Conservation (phyloP, 805 yeast genomes). For the Myxozyma neotropica region DNA sequence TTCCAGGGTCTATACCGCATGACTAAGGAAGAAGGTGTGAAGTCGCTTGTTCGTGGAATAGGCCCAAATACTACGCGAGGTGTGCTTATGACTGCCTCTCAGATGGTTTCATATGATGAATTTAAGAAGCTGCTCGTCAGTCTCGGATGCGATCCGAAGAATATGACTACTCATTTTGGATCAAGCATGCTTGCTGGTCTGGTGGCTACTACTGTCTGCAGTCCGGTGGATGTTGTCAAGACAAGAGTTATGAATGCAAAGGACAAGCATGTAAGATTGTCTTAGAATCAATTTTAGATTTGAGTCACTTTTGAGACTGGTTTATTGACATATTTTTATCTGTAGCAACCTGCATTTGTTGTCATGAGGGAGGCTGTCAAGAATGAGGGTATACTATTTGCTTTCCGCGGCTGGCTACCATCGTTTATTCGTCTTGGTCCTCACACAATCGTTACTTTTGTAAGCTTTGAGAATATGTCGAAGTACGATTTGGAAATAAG, state of each 20-base stretch:
- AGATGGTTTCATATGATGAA: slow-evolving; percentile 83
- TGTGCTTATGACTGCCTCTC: slow-evolving; percentile 85
- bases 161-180: slow-evolving; percentile 70
- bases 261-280: slow-evolving; percentile 29
- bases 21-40: slow-evolving; percentile 59
- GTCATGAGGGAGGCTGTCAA: slow-evolving; percentile 60
- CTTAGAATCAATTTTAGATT: not conserved
- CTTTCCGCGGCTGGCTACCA: slow-evolving; percentile 92
- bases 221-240: slow-evolving; percentile 90
- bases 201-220: slow-evolving; percentile 88
- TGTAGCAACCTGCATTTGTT: slow-evolving; percentile 50
- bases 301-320: too few relatives aligned
- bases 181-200: slow-evolving; percentile 82
- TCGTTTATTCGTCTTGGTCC: slow-evolving; percentile 86
- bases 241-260: slow-evolving; percentile 78
- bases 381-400: slow-evolving; percentile 72
- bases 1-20: slow-evolving; percentile 72
- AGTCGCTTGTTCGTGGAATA: slow-evolving; percentile 69
- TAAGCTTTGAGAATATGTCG: not conserved
- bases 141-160: slow-evolving; percentile 55
- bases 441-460: slow-evolving; percentile 48
- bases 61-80: slow-evolving; percentile 80
- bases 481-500: too few relatives aligned
- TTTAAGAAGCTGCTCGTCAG: slow-evolving; percentile 64
- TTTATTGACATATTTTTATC: slow-evolving; percentile 33